A percentile compares a stretch with the other conserved stretches of the same genome.
Evolutionary conservation across 23 red algal genomes (phyloP).

Genomic region (Gracilaria domingensis): DNA sequence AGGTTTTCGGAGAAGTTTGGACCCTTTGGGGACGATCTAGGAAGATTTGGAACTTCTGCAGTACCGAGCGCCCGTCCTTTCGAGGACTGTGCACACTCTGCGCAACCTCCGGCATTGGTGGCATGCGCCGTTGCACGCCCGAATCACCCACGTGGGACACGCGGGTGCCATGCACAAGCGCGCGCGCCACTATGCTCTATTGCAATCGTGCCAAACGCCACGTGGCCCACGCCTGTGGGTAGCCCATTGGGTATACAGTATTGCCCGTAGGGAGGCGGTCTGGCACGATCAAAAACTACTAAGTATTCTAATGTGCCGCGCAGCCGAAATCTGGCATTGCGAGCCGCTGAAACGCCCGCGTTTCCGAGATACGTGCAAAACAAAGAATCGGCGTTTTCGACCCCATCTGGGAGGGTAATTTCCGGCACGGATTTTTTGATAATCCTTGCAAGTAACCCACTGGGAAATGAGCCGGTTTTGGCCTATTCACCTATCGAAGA

Average conservation of each 20-base stretch:
- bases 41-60: no score
- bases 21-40: no score
- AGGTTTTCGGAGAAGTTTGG: no score
- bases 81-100: no score
- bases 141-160: background rate
- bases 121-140: background rate
- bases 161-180: background rate
- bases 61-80: no score
- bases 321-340: background rate
- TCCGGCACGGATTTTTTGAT: background rate
- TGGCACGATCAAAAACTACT: background rate
- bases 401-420: background rate
- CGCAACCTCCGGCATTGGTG: no score
- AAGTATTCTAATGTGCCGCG: background rate
- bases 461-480: no score
- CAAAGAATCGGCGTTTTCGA: background rate
- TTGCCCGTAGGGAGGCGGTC: background rate
- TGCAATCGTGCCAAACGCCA: background rate
- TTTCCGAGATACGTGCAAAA: background rate
- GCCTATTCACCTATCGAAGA: no score
- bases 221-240: background rate
- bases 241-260: background rate
- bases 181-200: background rate
- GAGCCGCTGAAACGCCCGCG: background rate
- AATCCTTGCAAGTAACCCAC: no score